phyloP scores from a whole-genome alignment of 805 yeast species.

The Candida namnaoensis region DNA sequence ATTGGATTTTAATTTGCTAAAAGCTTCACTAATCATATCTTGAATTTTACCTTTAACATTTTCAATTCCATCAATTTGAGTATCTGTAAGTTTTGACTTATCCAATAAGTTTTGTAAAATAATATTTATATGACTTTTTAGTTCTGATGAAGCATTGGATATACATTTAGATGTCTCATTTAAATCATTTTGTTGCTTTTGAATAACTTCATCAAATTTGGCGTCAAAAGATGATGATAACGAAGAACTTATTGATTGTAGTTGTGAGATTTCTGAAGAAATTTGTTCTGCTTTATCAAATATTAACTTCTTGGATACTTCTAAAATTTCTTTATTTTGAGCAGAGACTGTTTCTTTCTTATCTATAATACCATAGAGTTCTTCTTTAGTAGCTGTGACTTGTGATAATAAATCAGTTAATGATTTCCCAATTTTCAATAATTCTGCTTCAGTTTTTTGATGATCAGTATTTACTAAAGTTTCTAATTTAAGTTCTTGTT shows the following conservation, averaged over 20 bases:
- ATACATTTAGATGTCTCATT: constrained; percentile 2
- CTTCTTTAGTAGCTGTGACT: constrained; percentile 2
- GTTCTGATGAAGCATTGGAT: not conserved
- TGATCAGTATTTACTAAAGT: constrained; percentile 8
- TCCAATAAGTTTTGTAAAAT: constrained; percentile 3
- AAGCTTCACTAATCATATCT: constrained; percentile 9
- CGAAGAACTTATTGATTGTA: constrained; percentile 6
- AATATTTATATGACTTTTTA: constrained; percentile 1
- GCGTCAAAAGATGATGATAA: constrained; percentile 6
- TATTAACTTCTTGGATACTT: constrained; percentile 3
- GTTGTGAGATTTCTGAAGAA: not conserved
- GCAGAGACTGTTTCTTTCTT: constrained; percentile 7
- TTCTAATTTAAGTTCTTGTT: constrained; percentile 10
- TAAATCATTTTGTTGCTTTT: constrained; percentile 5
- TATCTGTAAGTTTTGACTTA: not conserved
- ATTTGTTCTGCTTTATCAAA: constrained; percentile 1
- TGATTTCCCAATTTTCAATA: constrained; percentile 7
- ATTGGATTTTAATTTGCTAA: constrained; percentile 5
- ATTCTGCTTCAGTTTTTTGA: constrained; percentile 11
- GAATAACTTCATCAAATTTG: constrained; percentile 10
- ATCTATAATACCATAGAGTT: constrained; percentile 12
- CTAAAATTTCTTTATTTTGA: constrained; percentile 9
- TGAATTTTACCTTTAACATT: constrained; percentile 6
- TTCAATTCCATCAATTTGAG: constrained; percentile 9
- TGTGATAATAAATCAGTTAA: constrained; percentile 5